phyloP scores from a whole-genome alignment of 352 stramenopile species.

The Blastocystis sp. region DNA sequence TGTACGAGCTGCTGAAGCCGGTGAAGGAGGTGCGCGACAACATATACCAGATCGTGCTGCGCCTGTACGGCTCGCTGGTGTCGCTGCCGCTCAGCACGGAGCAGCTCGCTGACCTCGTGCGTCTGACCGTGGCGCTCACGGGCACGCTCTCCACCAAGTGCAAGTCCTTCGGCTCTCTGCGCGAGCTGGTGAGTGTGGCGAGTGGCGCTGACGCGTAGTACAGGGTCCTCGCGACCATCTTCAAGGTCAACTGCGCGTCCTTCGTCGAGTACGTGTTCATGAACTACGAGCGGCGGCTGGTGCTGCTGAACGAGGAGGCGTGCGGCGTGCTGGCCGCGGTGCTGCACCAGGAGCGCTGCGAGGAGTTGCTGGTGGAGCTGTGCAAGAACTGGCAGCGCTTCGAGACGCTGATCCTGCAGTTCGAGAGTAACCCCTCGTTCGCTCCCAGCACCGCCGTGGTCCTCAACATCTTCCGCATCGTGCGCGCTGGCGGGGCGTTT shows the following conservation, averaged over 20 bases:
- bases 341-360: neutral
- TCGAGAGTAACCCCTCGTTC: neutral
- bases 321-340: neutral
- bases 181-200: neutral
- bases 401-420: neutral
- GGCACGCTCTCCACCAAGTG: neutral
- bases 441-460: neutral
- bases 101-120: constrained; percentile 41
- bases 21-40: constrained; percentile 1
- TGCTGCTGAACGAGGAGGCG: neutral
- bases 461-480: constrained; percentile 12
- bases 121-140: neutral
- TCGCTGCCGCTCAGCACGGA: neutral
- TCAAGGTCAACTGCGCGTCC: neutral
- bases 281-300: neutral
- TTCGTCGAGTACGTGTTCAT: neutral
- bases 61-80: constrained; percentile 10
- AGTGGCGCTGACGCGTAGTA: neutral
- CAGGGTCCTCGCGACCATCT: neutral
- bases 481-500: neutral
- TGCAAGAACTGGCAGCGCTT: constrained; percentile 12
- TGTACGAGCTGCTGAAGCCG: neutral
- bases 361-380: neutral
- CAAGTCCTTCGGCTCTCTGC: neutral
- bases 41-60: constrained; percentile 1